Percentiles rank a stretch among this genome's conserved stretches.
phyloP scores from a whole-genome alignment of 1,284 basidiomycete genomes.

The Ustilago cynodontis region DNA sequence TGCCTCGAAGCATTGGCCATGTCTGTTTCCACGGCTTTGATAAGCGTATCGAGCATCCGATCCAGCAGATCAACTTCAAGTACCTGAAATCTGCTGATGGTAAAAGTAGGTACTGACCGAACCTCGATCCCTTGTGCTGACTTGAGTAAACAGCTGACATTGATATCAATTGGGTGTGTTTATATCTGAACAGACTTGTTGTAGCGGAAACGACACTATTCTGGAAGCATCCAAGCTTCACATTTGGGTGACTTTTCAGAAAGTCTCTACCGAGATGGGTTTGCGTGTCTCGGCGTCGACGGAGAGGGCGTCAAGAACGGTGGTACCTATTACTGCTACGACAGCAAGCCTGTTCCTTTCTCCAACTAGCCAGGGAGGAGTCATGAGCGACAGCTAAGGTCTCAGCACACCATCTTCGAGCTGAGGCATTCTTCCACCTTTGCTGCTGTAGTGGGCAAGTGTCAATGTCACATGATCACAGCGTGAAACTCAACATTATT shows the following conservation, averaged over 20 bases:
- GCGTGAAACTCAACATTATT: too few species aligned
- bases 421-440: too few species aligned
- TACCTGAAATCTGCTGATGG: constrained; percentile 1
- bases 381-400: background rate
- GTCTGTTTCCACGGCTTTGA: constrained; percentile 3
- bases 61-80: background rate
- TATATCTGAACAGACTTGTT: too few species aligned
- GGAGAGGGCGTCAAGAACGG: background rate
- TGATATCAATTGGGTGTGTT: too few species aligned
- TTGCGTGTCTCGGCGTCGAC: background rate
- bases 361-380: background rate
- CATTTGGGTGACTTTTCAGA: background rate
- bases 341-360: constrained; percentile 4
- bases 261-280: background rate
- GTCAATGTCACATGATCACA: too few species aligned
- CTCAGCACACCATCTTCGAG: too few species aligned
- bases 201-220: background rate
- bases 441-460: too few species aligned
- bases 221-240: background rate
- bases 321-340: background rate
- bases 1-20: background rate
- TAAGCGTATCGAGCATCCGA: background rate
- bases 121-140: background rate
- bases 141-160: background rate
- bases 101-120: background rate